phyloP scores from a whole-genome alignment of 75 land plant species.

The Ceratopteris richardii region DNA sequence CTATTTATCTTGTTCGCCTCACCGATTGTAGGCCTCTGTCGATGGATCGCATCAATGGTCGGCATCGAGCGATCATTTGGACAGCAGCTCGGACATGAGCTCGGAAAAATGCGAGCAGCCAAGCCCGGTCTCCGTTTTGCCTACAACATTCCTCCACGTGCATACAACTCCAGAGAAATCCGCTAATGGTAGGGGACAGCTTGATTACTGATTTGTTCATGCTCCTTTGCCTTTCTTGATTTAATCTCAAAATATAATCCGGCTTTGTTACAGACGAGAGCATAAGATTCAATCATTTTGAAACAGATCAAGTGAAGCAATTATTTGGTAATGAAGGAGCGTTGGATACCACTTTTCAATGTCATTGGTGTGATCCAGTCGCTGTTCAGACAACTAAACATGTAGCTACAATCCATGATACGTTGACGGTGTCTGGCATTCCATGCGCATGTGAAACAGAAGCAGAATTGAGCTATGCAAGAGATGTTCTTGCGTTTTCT shows the following conservation, averaged over 20 bases:
- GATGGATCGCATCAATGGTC: not conserved
- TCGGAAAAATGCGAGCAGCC: constrained; percentile 4
- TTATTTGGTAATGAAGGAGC: not conserved
- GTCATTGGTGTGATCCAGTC: not conserved
- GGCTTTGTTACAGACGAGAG: not conserved
- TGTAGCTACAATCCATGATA: too few species aligned
- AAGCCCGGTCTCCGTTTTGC: constrained; percentile 3
- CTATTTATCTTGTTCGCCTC: too few species aligned
- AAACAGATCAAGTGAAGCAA: not conserved
- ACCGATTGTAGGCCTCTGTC: too few species aligned
- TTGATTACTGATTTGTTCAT: not conserved
- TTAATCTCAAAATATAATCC: not conserved
- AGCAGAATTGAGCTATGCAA: not conserved
- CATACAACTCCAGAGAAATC: not conserved
- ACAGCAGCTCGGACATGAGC: not conserved
- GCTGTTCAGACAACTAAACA: not conserved
- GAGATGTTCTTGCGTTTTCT: not conserved
- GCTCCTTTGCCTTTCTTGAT: not conserved
- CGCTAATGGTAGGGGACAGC: not conserved
- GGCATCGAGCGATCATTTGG: not conserved
- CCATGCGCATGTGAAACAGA: not conserved
- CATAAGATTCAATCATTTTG: not conserved
- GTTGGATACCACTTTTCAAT: not conserved
- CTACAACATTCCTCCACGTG: not conserved
- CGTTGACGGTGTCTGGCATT: not conserved